Conservation (phyloP, 2,329 filamentous ascomycete species). For the Talaromyces sp. region DNA sequence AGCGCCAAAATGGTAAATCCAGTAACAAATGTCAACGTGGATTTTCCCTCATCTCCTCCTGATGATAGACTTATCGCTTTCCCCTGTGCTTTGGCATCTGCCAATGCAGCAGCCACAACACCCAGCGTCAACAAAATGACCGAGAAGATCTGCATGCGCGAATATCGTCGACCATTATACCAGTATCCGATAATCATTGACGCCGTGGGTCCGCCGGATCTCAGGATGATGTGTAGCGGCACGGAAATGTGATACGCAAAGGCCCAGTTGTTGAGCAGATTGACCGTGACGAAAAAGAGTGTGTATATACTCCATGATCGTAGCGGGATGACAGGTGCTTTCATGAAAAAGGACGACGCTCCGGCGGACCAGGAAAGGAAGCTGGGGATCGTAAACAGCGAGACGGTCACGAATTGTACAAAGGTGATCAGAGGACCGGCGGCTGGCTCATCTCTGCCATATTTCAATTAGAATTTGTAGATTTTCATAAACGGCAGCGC, state of each 20-base stretch:
- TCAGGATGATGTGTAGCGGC: slow-evolving; percentile 91
- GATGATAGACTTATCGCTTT: slow-evolving; percentile 29
- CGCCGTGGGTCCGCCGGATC: slow-evolving; percentile 91
- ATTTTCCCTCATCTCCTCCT: slow-evolving; percentile 24
- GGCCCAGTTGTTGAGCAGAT: slow-evolving; percentile 94
- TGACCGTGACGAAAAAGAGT: slow-evolving; percentile 85
- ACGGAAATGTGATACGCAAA: slow-evolving; percentile 97
- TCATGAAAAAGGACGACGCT: slow-evolving; percentile 68
- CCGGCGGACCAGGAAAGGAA: slow-evolving; percentile 63
- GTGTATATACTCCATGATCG: slow-evolving; percentile 86
- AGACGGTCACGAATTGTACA: slow-evolving; percentile 81
- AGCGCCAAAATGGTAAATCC: slow-evolving; percentile 81
- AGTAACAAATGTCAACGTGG: slow-evolving; percentile 47
- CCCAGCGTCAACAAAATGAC: slow-evolving; percentile 81
- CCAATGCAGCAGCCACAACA: slow-evolving; percentile 83
- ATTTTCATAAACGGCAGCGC: no score
- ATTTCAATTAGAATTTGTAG: no score
- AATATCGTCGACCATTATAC: slow-evolving; percentile 76
- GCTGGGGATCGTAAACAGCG: slow-evolving; percentile 70
- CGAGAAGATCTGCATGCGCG: slow-evolving; percentile 72
- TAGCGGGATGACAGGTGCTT: slow-evolving; percentile 75
- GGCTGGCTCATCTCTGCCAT: slow-evolving; percentile 14
- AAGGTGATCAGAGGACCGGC: slow-evolving; percentile 81
- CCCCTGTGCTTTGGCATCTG: slow-evolving; percentile 79
- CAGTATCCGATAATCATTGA: slow-evolving; percentile 89